These are phyloP conservation scores for Microdochium trichocladiopsis DNA, from an alignment of 2,329 filamentous ascomycete genomes.

Conservation along the genomic window DNA sequence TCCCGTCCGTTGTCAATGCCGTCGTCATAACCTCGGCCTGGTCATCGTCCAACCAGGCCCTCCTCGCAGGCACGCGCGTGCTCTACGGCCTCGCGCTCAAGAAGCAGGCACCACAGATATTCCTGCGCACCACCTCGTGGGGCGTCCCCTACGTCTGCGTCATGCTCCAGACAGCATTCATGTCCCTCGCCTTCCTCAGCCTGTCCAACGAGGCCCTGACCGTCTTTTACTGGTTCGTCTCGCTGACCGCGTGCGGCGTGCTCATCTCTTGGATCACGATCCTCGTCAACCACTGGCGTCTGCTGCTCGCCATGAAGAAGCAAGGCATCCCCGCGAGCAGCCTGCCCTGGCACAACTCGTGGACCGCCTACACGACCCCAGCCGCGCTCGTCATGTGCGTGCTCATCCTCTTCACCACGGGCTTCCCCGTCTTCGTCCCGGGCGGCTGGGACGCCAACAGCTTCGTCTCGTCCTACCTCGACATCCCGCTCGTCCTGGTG, in stretches of 20 bases:
- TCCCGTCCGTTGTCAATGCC: conserved; percentile 70
- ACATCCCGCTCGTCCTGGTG: conserved; percentile 49
- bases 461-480: conserved; percentile 57
- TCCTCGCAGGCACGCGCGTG: conserved; percentile 52
- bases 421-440: conserved; percentile 55
- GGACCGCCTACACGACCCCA: conserved; percentile 58
- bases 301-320: conserved; percentile 44
- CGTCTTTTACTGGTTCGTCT: conserved; percentile 60
- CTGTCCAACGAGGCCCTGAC: conserved; percentile 50
- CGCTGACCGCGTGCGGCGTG: conserved; percentile 54
- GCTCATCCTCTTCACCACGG: conserved; percentile 62
- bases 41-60: conserved; percentile 61
- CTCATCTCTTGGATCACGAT: conserved; percentile 57
- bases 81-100: conserved; percentile 54
- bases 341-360: conserved; percentile 57
- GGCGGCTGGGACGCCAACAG: conserved; percentile 49
- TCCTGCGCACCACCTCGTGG: conserved; percentile 41
- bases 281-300: conserved; percentile 50
- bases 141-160: conserved; percentile 53
- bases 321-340: conserved; percentile 42
- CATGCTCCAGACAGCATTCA: conserved; percentile 43
- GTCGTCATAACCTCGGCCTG: conserved; percentile 67
- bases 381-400: conserved; percentile 51
- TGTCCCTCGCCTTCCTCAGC: conserved; percentile 51
- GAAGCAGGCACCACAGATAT: conserved; percentile 48